Evolutionary conservation across 345 rosid genomes (phyloP).

Genomic region (Isatis tinctoria): DNA sequence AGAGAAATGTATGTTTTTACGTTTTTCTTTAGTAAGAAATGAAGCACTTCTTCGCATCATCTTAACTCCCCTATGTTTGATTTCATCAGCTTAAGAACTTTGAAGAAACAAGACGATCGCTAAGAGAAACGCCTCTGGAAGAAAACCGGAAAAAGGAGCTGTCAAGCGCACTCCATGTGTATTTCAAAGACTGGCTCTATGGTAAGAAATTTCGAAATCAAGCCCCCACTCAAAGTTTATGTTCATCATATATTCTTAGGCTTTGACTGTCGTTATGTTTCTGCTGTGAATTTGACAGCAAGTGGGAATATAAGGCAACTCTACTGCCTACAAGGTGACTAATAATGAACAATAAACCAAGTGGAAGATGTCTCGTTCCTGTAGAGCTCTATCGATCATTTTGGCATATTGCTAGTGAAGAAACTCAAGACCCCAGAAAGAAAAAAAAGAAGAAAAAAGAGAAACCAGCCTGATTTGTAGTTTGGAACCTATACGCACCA

Average conservation of each 20-base stretch:
- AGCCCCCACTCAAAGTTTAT: neutral
- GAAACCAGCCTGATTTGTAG: conserved; percentile 30
- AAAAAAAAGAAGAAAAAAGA: neutral
- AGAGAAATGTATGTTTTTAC: conserved; percentile 63
- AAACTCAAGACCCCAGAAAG: neutral
- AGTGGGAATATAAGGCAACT: conserved; percentile 98
- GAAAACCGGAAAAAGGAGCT: conserved; percentile 85
- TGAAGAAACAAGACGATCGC: conserved; percentile 64
- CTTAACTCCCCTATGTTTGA: neutral
- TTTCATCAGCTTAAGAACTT: conserved; percentile 64
- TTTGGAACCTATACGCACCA: conserved; percentile 28
- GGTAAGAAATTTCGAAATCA: conserved; percentile 41
- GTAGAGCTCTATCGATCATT: conserved; percentile 24
- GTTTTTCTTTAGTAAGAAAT: neutral
- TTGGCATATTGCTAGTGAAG: conserved; percentile 31
- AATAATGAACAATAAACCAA: conserved; percentile 12
- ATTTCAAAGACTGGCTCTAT: conserved; percentile 96
- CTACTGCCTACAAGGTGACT: conserved; percentile 96
- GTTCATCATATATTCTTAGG: neutral
- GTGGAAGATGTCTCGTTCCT: conserved; percentile 18
- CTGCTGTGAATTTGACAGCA: conserved; percentile 45
- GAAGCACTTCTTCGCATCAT: neutral
- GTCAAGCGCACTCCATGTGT: conserved; percentile 79
- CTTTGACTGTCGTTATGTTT: conserved; percentile 3
- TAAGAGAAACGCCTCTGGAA: conserved; percentile 78